Conservation (phyloP, 768 basidiomycete species). For the Amanita rimosa region DNA sequence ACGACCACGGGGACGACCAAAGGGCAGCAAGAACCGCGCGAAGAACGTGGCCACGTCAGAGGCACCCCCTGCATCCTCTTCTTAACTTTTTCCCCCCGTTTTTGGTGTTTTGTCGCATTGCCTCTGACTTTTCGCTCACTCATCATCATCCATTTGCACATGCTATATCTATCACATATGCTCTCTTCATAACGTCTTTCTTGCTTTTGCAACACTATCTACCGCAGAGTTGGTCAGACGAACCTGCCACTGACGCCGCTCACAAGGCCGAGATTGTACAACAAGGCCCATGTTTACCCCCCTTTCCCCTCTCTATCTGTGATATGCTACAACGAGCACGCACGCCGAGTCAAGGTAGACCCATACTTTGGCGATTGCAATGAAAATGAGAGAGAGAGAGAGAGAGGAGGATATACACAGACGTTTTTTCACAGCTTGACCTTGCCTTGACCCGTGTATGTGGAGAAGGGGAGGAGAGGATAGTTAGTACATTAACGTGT, state of each 20-base stretch:
- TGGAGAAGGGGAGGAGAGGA: neutral
- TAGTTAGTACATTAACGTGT: neutral
- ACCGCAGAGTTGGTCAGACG: neutral
- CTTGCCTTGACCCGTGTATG: neutral
- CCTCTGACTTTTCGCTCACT: neutral
- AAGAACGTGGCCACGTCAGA: slow-evolving; percentile 5
- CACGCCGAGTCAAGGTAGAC: neutral
- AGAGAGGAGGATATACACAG: neutral
- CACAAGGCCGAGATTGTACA: neutral
- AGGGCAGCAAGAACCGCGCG: slow-evolving; percentile 51
- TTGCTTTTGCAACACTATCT: neutral
- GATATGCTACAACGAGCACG: neutral
- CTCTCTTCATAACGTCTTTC: slow-evolving; percentile 1
- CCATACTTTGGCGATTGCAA: neutral
- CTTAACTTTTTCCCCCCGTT: neutral
- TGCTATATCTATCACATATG: slow-evolving; percentile 3
- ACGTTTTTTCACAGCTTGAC: neutral
- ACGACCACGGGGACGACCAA: slow-evolving; percentile 54
- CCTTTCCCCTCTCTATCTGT: too few species aligned
- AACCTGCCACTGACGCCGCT: neutral
- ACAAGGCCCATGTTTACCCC: neutral
- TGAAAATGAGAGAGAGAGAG: neutral
- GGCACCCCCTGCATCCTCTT: slow-evolving; percentile 5
- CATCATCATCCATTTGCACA: neutral
- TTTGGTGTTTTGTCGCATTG: neutral